These are phyloP conservation scores for Populus hybrid DNA, from an alignment of 441 rosid genomes.

Conservation along the genomic window DNA sequence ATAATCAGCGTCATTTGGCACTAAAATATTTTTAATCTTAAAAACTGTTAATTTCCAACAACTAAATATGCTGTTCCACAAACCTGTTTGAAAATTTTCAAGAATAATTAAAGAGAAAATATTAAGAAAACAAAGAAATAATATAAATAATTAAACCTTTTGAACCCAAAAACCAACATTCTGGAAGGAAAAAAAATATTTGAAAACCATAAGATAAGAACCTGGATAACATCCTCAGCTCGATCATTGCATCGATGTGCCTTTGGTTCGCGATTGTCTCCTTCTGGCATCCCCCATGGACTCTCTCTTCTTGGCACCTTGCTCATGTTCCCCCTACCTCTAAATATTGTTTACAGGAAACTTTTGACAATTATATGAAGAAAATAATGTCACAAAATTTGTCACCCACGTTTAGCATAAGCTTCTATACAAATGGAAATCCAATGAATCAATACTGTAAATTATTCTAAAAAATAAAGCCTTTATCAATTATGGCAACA, in stretches of 20 bases:
- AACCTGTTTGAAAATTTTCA: neutral
- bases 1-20: neutral
- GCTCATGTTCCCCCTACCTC: slow-evolving; percentile 44
- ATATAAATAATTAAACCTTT: neutral
- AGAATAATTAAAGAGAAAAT: neutral
- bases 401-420: neutral
- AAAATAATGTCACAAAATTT: neutral
- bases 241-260: slow-evolving; percentile 98
- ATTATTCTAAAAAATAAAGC: no score
- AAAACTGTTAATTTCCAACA: neutral
- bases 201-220: slow-evolving; percentile 13
- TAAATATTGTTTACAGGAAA: neutral
- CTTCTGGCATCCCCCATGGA: slow-evolving; percentile 91
- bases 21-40: neutral
- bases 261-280: slow-evolving; percentile 76
- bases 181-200: neutral
- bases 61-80: neutral
- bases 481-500: neutral
- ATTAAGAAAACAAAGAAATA: neutral
- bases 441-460: neutral
- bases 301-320: slow-evolving; percentile 98
- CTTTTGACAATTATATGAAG: neutral
- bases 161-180: neutral
- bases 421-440: neutral
- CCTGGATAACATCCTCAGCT: slow-evolving; percentile 93